Base-by-base conservation (phyloP, 257 asterid genomes). In the Solanum neorickii region DNA sequence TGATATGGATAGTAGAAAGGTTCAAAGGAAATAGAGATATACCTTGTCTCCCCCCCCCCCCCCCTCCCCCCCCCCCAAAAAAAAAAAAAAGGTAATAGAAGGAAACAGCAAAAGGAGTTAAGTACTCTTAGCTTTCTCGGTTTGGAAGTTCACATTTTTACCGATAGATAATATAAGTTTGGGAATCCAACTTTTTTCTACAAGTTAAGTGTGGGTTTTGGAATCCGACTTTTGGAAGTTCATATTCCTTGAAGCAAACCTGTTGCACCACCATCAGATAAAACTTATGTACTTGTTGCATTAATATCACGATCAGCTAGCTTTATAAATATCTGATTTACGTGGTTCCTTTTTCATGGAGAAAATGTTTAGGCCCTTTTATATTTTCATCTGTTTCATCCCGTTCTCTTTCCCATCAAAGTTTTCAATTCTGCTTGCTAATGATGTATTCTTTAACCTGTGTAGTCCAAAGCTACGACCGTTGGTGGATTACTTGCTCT, bases 391-490 rank as follows among this genome's bases (percentile, higher is more conserved):
- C 78, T 74, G 39, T 74, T 74, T 0, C 25, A 52, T 82, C 47
- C 69, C 27, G 15, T 29, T 82, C 33, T 0, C 29, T 52, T 37
- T 18, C 44, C 5, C 41, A 29, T 41, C 70, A 33, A 83, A 83
- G 44, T 20, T 9, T 18, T 1, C 47, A 44, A 47, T 75, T 11
- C 5, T 66, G 52, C 21, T 18, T 59, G 80, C 77, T 74, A 39
- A 88, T 60, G 59, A 23, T 65, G 3, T 42, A 47, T 42, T 75
- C 46, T 7, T 73, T 33, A 82, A 29, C 14, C 49, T 33, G 13
- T 84, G 91, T 62, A 94, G 97, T 86, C 89, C 91, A 31, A 97
- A 94, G 86, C 83, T 96, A 92, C 98, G 93, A 89, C 95, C 98
- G 0, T 65, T 97, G 93, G 96, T 96, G 89, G 96, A 97, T 72